Percentiles rank a stretch among this genome's conserved stretches.
These are phyloP conservation scores for Neohortaea acidophila DNA, from an alignment of 495 filamentous ascomycete species.

Conservation along the genomic window DNA sequence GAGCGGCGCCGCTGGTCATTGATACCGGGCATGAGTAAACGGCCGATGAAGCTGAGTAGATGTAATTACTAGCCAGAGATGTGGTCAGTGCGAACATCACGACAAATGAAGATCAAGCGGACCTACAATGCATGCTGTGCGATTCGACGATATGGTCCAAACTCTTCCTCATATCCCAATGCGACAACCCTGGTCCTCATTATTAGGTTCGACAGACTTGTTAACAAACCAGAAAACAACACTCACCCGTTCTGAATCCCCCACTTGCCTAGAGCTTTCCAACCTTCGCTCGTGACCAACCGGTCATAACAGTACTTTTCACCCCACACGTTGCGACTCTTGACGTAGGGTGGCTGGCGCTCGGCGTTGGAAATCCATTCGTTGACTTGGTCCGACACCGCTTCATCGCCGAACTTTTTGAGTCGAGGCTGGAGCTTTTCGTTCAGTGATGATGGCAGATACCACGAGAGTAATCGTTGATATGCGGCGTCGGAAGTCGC, in stretches of 20 bases:
- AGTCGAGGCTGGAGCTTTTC: constrained; percentile 1
- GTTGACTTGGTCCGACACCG: constrained; percentile 10
- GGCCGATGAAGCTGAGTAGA: constrained; percentile 10
- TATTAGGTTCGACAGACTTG: neutral
- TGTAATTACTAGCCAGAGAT: constrained; percentile 6
- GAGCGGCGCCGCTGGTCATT: constrained; percentile 12
- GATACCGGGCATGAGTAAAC: constrained; percentile 13
- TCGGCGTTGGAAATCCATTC: constrained; percentile 11
- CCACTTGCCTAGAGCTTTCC: constrained; percentile 8
- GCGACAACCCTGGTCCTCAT: constrained; percentile 1
- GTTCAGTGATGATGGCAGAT: neutral
- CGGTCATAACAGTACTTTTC: constrained; percentile 6
- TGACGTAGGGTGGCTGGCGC: constrained; percentile 8
- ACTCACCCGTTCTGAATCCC: constrained; percentile 7
- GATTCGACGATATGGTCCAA: constrained; percentile 5
- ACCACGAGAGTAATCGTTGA: constrained; percentile 7
- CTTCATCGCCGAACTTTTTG: constrained; percentile 8
- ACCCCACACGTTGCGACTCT: constrained; percentile 12
- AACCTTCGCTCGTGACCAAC: constrained; percentile 10
- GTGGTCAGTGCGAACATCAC: too few relatives aligned
- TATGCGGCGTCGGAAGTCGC: constrained; percentile 7
- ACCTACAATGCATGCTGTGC: constrained; percentile 12
- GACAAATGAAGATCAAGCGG: too few relatives aligned
- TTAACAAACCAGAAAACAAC: neutral
- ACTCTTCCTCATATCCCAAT: constrained; percentile 7